Evolutionary conservation across 176 grass and related monocot species (phyloP).

Genomic region (Triticum urartu): DNA sequence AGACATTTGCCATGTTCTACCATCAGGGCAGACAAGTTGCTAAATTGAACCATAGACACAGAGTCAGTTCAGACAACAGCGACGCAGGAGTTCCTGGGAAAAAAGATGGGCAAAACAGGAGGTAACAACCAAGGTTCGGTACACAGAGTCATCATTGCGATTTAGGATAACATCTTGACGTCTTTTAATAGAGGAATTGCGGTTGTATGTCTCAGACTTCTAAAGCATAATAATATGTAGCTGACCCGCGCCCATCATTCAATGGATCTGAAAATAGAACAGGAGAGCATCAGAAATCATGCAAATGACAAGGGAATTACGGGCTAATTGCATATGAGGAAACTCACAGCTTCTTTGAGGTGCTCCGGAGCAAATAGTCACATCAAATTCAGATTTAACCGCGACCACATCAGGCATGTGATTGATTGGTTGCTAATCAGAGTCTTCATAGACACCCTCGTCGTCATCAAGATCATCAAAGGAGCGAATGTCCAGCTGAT

Average conservation of each 20-base stretch:
- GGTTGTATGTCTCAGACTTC: constrained; percentile 1
- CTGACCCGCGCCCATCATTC: background rate
- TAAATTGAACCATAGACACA: constrained; percentile 11
- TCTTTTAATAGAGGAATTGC: background rate
- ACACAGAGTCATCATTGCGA: background rate
- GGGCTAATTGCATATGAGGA: background rate
- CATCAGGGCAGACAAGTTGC: background rate
- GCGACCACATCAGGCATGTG: background rate
- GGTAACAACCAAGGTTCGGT: constrained; percentile 5
- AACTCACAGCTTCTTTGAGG: background rate
- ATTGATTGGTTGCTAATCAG: constrained; percentile 41
- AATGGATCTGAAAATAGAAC: background rate
- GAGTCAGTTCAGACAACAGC: background rate
- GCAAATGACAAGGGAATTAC: background rate
- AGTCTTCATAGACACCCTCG: constrained; percentile 58
- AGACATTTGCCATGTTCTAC: background rate
- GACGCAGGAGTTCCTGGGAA: background rate
- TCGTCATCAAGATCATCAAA: constrained; percentile 80
- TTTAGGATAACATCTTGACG: background rate
- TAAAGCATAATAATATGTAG: background rate
- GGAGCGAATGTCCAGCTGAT: constrained; percentile 67
- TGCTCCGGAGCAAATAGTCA: background rate
- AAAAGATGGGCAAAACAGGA: background rate
- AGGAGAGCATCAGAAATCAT: background rate
- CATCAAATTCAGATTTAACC: constrained; percentile 14